Evolutionary conservation across 139 green algal species (phyloP).

Genomic region (Picochlorum sp.): DNA sequence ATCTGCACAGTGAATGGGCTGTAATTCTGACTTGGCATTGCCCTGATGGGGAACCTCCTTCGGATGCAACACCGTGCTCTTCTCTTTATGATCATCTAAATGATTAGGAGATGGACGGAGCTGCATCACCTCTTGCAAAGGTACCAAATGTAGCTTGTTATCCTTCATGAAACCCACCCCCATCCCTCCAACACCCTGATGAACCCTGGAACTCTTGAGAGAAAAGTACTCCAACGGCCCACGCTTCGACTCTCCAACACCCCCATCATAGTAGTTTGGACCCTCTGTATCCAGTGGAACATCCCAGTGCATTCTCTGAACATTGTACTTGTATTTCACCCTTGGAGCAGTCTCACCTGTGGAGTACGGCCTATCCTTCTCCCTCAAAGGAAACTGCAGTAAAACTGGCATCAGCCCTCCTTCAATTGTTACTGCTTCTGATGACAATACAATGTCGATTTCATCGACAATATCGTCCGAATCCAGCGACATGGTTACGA

Average conservation of each 20-base stretch:
- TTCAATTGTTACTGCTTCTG: neutral
- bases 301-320: conserved; percentile 27
- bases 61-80: neutral
- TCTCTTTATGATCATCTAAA: conserved; percentile 38
- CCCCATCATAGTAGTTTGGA: conserved; percentile 48
- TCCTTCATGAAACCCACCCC: conserved; percentile 53
- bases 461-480: neutral
- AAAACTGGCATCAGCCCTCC: conserved; percentile 52
- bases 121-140: conserved; percentile 68
- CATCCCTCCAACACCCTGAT: conserved; percentile 29
- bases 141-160: conserved; percentile 60
- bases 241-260: conserved; percentile 22
- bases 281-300: conserved; percentile 45
- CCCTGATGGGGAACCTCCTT: neutral
- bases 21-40: conserved; percentile 14
- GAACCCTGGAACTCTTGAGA: conserved; percentile 40
- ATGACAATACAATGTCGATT: neutral
- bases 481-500: neutral
- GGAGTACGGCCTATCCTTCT: conserved; percentile 46
- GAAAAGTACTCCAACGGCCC: conserved; percentile 27
- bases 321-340: conserved; percentile 58
- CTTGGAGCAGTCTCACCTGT: conserved; percentile 39
- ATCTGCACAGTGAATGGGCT: conserved; percentile 49
- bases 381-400: conserved; percentile 72
- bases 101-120: conserved; percentile 65